Evolutionary conservation across 2,329 filamentous ascomycete species (phyloP).

Genomic region (Pseudocercospora vitis): DNA sequence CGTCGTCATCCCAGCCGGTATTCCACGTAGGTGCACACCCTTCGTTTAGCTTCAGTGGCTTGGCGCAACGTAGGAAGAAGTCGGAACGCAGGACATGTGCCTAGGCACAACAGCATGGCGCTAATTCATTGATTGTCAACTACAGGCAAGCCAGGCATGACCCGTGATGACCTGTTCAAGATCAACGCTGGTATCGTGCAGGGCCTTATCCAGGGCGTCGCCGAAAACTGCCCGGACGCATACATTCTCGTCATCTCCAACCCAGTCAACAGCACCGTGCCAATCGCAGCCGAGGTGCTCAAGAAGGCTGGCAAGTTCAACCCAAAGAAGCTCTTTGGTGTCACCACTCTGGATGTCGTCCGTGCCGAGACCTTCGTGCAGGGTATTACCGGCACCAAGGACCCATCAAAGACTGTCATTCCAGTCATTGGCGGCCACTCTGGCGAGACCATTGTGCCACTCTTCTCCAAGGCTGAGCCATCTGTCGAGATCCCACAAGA

Average conservation of each 20-base stretch:
- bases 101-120: conserved; percentile 17
- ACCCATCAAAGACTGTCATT: conserved; percentile 79
- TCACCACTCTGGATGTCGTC: conserved; percentile 97
- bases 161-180: conserved; percentile 98
- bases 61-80: conserved; percentile 14
- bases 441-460: conserved; percentile 94
- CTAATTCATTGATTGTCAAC: conserved; percentile 7
- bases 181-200: conserved; percentile 99
- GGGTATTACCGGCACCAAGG: conserved; percentile 75
- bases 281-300: conserved; percentile 94
- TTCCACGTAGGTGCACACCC: conserved; percentile 68
- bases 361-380: conserved; percentile 96
- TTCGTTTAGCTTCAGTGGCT: conserved; percentile 6
- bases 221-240: conserved; percentile 86
- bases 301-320: conserved; percentile 93
- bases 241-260: conserved; percentile 98
- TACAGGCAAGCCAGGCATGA: conserved; percentile 97
- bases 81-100: conserved; percentile 15
- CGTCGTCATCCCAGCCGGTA: conserved; percentile 94
- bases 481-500: conserved; percentile 78
- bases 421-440: conserved; percentile 97
- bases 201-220: conserved; percentile 83
- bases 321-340: conserved; percentile 93
- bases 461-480: conserved; percentile 89
- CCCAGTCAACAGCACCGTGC: conserved; percentile 98